Conservation (phyloP, 2,329 filamentous ascomycete species). For the Thielaviopsis populi region DNA sequence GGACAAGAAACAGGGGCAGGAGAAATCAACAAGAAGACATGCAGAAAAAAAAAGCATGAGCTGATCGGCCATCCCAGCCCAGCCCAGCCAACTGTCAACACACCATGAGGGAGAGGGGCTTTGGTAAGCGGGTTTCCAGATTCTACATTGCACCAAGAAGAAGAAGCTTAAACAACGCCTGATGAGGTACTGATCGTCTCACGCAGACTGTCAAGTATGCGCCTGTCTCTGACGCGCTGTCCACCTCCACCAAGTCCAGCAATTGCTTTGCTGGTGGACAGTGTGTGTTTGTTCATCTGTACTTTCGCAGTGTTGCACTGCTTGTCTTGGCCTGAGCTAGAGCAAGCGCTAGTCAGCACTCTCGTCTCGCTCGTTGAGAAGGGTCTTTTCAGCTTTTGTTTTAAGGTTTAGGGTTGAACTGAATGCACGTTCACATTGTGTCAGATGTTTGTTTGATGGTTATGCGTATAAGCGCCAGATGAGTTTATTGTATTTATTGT, state of each 20-base stretch:
- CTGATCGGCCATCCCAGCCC: no score
- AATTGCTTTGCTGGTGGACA: neutral
- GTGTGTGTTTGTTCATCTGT: neutral
- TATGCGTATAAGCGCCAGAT: neutral
- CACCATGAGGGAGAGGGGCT: neutral
- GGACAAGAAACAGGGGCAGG: no score
- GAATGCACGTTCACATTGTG: neutral
- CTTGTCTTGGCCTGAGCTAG: neutral
- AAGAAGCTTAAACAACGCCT: neutral
- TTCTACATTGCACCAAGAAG: neutral
- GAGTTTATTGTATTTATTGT: neutral
- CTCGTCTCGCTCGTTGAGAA: neutral
- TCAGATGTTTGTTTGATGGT: neutral
- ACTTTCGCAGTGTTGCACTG: neutral
- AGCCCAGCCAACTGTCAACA: neutral
- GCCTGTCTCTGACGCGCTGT: neutral
- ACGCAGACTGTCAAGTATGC: neutral
- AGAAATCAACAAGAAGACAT: neutral
- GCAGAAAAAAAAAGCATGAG: neutral
- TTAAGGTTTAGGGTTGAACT: conserved; percentile 3
- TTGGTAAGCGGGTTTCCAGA: neutral
- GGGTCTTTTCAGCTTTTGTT: neutral
- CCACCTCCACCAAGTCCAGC: neutral
- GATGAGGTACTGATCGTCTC: neutral
- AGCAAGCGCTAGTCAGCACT: neutral